A percentile compares a stretch with the other conserved stretches of the same genome.
Conservation (phyloP, 768 basidiomycete species). For the Tubosaeta sp. region DNA sequence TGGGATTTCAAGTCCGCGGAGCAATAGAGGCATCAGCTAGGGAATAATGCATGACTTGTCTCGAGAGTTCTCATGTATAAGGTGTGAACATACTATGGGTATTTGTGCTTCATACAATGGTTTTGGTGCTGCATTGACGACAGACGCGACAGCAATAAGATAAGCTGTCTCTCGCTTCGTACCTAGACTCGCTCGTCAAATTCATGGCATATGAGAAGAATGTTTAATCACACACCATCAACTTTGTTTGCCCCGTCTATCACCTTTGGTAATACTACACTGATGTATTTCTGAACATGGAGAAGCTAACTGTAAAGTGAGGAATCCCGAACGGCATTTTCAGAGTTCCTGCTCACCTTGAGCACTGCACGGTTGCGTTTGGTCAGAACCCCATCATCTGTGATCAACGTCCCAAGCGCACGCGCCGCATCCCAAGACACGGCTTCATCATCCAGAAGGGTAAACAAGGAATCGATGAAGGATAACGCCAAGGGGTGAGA, state of each 20-base stretch:
- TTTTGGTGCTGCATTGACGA: slow-evolving; percentile 78
- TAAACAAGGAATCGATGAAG: slow-evolving; percentile 64
- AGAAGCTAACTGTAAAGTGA: slow-evolving; percentile 48
- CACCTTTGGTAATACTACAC: slow-evolving; percentile 67
- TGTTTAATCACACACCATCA: slow-evolving; percentile 39
- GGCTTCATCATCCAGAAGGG: slow-evolving; percentile 59
- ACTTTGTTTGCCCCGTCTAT: slow-evolving; percentile 58
- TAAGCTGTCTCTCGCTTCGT: slow-evolving; percentile 57
- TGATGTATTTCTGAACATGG: slow-evolving; percentile 73
- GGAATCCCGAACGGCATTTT: not conserved
- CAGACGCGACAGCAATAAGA: slow-evolving; percentile 77
- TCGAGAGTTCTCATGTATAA: not conserved
- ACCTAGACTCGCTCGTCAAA: slow-evolving; percentile 33
- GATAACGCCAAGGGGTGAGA: slow-evolving; percentile 55
- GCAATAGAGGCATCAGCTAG: slow-evolving; percentile 84
- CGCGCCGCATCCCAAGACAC: slow-evolving; percentile 74
- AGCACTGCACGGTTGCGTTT: slow-evolving; percentile 77
- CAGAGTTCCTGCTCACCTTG: slow-evolving; percentile 47
- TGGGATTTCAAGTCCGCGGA: slow-evolving; percentile 78
- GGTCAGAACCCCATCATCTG: slow-evolving; percentile 58
- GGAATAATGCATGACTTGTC: not conserved
- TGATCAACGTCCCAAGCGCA: slow-evolving; percentile 64
- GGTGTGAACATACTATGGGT: slow-evolving; percentile 40
- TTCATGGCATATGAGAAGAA: not conserved
- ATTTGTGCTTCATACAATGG: slow-evolving; percentile 69